phyloP scores from a whole-genome alignment of 805 yeast genomes.

The Geotrichum ghanense region DNA sequence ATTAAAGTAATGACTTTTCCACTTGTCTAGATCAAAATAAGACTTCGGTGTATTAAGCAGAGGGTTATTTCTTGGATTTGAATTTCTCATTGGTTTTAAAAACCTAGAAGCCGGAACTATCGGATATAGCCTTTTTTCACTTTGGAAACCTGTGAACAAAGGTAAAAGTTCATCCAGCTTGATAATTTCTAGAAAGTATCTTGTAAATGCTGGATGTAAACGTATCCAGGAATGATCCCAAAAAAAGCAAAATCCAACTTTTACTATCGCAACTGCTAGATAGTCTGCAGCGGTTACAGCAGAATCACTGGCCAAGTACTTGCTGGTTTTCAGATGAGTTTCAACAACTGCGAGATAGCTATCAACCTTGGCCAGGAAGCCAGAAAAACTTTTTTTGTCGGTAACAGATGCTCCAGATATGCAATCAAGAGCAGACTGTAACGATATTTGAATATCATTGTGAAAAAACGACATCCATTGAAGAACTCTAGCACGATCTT shows the following conservation, averaged over 20 bases:
- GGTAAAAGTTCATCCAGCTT: slow-evolving; percentile 36
- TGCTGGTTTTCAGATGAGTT: slow-evolving; percentile 44
- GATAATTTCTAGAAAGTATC: slow-evolving; percentile 58
- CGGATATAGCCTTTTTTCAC: slow-evolving; percentile 29
- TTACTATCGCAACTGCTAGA: slow-evolving; percentile 36
- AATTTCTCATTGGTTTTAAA: slow-evolving; percentile 34
- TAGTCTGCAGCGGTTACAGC: slow-evolving; percentile 55
- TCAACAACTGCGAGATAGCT: slow-evolving; percentile 37
- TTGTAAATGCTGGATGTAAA: slow-evolving; percentile 46
- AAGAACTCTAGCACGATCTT: slow-evolving; percentile 54
- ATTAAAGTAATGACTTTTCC: slow-evolving; percentile 95
- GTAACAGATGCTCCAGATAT: slow-evolving; percentile 55
- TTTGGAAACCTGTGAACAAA: slow-evolving; percentile 40
- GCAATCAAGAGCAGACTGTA: slow-evolving; percentile 45
- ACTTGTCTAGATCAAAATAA: slow-evolving; percentile 65
- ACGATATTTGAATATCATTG: slow-evolving; percentile 44
- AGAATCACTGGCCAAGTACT: slow-evolving; percentile 68
- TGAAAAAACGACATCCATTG: slow-evolving; percentile 73
- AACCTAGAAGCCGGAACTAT: slow-evolving; percentile 29
- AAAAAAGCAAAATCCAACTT: slow-evolving; percentile 45
- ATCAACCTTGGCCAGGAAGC: slow-evolving; percentile 30
- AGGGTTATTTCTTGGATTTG: slow-evolving; percentile 65
- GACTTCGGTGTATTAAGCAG: slow-evolving; percentile 71
- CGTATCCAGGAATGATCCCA: slow-evolving; percentile 59
- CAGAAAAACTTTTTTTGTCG: slow-evolving; percentile 62